phyloP scores from a whole-genome alignment of 2,329 filamentous ascomycete genomes.

The Lecanoromycetidae sp. region DNA sequence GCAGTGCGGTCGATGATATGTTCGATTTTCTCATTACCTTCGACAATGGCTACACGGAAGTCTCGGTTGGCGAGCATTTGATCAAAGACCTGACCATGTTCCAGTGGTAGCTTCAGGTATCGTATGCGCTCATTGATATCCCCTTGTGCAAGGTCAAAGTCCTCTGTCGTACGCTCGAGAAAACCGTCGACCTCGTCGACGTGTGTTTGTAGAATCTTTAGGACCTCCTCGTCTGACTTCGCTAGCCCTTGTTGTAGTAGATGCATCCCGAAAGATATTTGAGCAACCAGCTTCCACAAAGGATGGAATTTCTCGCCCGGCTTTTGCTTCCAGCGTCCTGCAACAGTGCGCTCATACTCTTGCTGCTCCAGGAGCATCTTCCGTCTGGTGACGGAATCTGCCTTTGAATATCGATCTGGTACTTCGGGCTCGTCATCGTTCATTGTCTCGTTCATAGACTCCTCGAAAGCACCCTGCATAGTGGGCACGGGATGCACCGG shows the following conservation, averaged over 20 bases:
- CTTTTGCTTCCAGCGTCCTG: slow-evolving; percentile 62
- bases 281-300: slow-evolving; percentile 76
- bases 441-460: slow-evolving; percentile 64
- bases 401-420: slow-evolving; percentile 44
- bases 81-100: slow-evolving; percentile 72
- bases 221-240: slow-evolving; percentile 77
- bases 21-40: slow-evolving; percentile 83
- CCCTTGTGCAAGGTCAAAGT: slow-evolving; percentile 62
- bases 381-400: slow-evolving; percentile 37
- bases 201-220: slow-evolving; percentile 78
- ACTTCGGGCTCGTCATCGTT: slow-evolving; percentile 41
- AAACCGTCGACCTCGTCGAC: slow-evolving; percentile 92
- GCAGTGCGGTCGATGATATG: slow-evolving; percentile 75
- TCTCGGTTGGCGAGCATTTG: slow-evolving; percentile 72
- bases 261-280: slow-evolving; percentile 89
- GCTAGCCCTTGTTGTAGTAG: slow-evolving; percentile 73
- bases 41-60: slow-evolving; percentile 71
- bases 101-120: slow-evolving; percentile 68
- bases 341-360: slow-evolving; percentile 58
- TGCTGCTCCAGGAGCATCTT: slow-evolving; percentile 56
- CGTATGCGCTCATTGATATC: slow-evolving; percentile 73
- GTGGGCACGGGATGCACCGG: slow-evolving; percentile 59
- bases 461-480: slow-evolving; percentile 72
- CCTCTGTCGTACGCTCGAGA: slow-evolving; percentile 72
- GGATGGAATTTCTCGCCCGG: slow-evolving; percentile 71